Base-by-base conservation (phyloP, 2,329 filamentous ascomycete species). In the Periconia digitata region DNA sequence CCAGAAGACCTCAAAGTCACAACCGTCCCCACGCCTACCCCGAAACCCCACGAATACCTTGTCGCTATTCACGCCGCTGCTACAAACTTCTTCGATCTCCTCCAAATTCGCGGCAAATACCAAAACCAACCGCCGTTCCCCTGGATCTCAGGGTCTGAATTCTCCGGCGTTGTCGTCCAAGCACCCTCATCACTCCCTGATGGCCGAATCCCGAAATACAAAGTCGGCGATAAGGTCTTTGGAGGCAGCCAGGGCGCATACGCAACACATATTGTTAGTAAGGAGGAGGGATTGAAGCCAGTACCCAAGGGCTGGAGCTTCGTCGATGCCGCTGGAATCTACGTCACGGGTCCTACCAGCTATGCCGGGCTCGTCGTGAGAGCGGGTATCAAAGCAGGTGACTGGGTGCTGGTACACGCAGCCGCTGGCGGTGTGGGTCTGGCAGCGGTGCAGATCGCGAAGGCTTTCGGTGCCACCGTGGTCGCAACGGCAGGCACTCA, bases 61-160 rank as follows among this genome's bases (percentile, higher is more conserved):
- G 88, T 97, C 68, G 82, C 85, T 65, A 88, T 97, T 63, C 89
- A 90, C 72, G 90, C 92, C 40, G 82, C 88, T 0, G 92, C 90
- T 17, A 89, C 90, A 63, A 97, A 97, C 76, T 97, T 97, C 81
- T 97, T 96, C 77, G 92, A 97, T 71, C 87, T 96, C 49, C 84
- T 97, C 46, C 92, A 97, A 69, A 90, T 96, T 66, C 87, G 90
- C 66, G 92, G 92, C 47, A 95, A 95, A 82, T 97, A 97, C 74
- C 92, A 97, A 69, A 82, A 90, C 68, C 92, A 96, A 63, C 91
- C 91, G 0, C 84, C 87, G 0, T 85, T 96, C 41, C 92, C 92
- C 24, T 96, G 92, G 91, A 76, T 92, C 42, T 84, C 90, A 0
- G 92, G 92, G 51, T 83, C 83, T 64, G 92, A 97, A 69, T 97